Evolutionary conservation across 768 basidiomycete species (phyloP).

Genomic region (Tephrocybe sp.): DNA sequence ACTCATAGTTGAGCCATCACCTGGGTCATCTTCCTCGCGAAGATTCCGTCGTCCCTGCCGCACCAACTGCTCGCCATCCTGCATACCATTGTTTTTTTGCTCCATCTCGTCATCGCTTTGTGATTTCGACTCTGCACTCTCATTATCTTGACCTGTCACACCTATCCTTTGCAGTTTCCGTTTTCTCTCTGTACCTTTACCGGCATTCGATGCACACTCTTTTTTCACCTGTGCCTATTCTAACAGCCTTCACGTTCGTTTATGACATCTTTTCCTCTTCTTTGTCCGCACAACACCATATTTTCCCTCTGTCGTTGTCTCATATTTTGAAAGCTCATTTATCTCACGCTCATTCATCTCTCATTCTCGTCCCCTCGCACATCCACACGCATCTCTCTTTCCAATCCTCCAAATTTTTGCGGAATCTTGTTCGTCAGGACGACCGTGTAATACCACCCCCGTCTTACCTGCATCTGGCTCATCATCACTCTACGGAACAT

Average conservation of each 20-base stretch:
- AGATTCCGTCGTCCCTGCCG: too few species aligned
- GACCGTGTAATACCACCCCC: slow-evolving; percentile 29
- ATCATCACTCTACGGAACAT: slow-evolving; percentile 1
- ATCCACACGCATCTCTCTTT: background rate
- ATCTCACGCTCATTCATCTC: background rate
- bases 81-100: background rate
- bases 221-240: background rate
- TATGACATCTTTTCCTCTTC: background rate
- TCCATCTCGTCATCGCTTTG: background rate
- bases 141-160: background rate
- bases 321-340: too few species aligned
- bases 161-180: background rate
- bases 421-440: slow-evolving; percentile 35
- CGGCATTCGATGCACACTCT: background rate
- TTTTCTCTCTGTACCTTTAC: background rate
- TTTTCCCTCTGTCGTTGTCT: slow-evolving; percentile 2
- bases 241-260: slow-evolving; percentile 4
- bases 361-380: slow-evolving; percentile 1
- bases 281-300: background rate
- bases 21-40: too few species aligned
- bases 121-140: background rate
- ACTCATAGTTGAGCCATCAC: too few species aligned
- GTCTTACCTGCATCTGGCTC: background rate
- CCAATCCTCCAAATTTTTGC: background rate
- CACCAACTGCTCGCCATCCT: background rate